Conservation (phyloP, 495 filamentous ascomycete species). For the Staphylotrichum longicolle region DNA sequence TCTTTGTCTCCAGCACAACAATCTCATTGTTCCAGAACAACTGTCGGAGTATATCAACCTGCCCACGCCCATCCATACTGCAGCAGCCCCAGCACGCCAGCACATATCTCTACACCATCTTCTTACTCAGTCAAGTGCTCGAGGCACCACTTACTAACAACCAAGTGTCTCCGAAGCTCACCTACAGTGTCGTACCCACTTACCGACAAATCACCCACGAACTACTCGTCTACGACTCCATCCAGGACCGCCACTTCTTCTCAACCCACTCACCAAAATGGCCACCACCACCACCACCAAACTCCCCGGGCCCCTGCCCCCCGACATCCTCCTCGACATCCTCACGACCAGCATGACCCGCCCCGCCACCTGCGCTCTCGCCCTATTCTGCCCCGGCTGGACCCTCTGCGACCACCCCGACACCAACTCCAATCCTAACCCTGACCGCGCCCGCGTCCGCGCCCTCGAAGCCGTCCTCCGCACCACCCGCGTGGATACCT, state of each 20-base stretch:
- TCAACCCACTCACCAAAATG: too few relatives aligned
- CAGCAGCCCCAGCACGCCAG: neutral
- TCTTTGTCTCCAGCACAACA: neutral
- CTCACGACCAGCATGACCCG: slow-evolving; percentile 5
- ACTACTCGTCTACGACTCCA: too few relatives aligned
- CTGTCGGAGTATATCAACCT: slow-evolving; percentile 1
- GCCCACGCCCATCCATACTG: neutral
- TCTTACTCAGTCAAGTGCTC: too few relatives aligned
- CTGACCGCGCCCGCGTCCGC: neutral
- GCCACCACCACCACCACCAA: neutral
- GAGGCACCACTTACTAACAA: too few relatives aligned
- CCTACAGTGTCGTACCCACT: too few relatives aligned
- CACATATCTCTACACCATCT: too few relatives aligned
- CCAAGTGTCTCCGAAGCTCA: too few relatives aligned
- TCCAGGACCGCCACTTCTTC: too few relatives aligned
- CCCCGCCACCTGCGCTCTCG: slow-evolving; percentile 11
- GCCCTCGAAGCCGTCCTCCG: slow-evolving; percentile 12
- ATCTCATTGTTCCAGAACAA: neutral
- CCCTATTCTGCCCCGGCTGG: slow-evolving; percentile 18
- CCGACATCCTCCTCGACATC: slow-evolving; percentile 18
- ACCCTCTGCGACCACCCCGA: slow-evolving; percentile 8
- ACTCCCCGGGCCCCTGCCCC: slow-evolving; percentile 4
- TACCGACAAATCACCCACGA: too few relatives aligned
- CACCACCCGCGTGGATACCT: slow-evolving; percentile 18
- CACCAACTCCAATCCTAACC: too few relatives aligned